Evolutionary conservation across 371 early-diverging fungal genomes (phyloP).

Genomic region (Furculomyces boomerangus): DNA sequence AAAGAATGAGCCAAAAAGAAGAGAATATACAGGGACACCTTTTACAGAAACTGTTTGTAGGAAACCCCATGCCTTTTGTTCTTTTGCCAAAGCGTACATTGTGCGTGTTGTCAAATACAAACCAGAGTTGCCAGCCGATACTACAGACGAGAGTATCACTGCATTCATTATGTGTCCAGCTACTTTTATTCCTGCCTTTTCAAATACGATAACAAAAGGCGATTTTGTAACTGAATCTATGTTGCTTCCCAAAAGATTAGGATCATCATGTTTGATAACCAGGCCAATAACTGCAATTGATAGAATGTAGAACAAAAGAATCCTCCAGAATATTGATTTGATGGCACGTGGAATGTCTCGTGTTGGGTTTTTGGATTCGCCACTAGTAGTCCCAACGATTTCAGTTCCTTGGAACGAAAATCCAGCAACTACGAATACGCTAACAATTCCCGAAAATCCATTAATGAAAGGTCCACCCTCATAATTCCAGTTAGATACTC

Average conservation of each 20-base stretch:
- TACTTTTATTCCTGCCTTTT: constrained; percentile 36
- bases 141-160: constrained; percentile 40
- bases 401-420: constrained; percentile 80
- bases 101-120: constrained; percentile 48
- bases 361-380: constrained; percentile 49
- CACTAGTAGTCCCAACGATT: constrained; percentile 51
- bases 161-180: constrained; percentile 51
- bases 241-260: constrained; percentile 29
- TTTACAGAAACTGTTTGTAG: constrained; percentile 13
- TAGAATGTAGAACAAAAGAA: constrained; percentile 51
- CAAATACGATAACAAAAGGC: constrained; percentile 56
- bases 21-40: constrained; percentile 18
- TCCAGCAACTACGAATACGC: constrained; percentile 59
- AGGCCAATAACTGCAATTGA: constrained; percentile 46
- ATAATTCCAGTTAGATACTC: constrained; percentile 51
- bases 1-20: constrained; percentile 9
- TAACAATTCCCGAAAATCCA: constrained; percentile 40
- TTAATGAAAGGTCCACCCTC: constrained; percentile 60
- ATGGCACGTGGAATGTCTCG: constrained; percentile 52
- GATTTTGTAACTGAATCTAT: constrained; percentile 27
- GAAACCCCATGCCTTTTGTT: constrained; percentile 41
- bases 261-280: constrained; percentile 41
- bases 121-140: constrained; percentile 53
- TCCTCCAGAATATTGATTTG: constrained; percentile 53
- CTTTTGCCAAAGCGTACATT: constrained; percentile 37